Percentiles rank a stretch among this genome's conserved stretches.
Conservation (phyloP, 345 rosid species). For the Lagerstroemia speciosa region DNA sequence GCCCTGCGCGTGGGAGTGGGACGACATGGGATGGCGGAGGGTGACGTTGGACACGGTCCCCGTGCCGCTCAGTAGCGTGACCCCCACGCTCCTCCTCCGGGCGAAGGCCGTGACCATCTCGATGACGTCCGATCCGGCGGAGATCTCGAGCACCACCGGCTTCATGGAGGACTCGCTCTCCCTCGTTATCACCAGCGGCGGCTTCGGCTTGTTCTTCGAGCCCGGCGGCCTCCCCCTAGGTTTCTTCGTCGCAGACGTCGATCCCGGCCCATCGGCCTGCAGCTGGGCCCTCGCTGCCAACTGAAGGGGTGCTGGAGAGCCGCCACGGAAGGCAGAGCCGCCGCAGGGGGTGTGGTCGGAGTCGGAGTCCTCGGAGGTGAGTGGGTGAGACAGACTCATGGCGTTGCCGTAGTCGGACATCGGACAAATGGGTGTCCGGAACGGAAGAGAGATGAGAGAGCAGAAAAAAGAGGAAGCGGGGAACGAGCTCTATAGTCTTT, state of each 20-base stretch:
- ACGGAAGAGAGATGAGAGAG: background rate
- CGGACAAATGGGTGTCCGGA: background rate
- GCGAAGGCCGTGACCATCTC: conserved; percentile 28
- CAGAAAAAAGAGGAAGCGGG: background rate
- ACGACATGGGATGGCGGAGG: conserved; percentile 29
- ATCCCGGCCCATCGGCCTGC: background rate
- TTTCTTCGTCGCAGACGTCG: conserved; percentile 13
- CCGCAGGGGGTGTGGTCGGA: conserved; percentile 24
- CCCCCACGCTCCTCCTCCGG: conserved; percentile 16
- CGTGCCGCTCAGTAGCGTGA: conserved; percentile 29
- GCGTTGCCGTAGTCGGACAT: conserved; percentile 30
- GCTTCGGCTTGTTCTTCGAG: conserved; percentile 52
- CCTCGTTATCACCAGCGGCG: conserved; percentile 27
- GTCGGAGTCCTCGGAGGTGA: conserved; percentile 20
- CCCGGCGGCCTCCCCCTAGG: conserved; percentile 51
- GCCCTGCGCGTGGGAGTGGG: conserved; percentile 30
- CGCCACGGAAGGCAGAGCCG: background rate
- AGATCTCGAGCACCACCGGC: conserved; percentile 38
- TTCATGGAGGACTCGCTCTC: conserved; percentile 27
- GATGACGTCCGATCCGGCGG: conserved; percentile 42
- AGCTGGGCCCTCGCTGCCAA: background rate
- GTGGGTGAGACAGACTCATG: conserved; percentile 28
- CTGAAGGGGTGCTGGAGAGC: conserved; percentile 6
- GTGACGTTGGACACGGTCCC: conserved; percentile 38
- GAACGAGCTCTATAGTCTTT: no score